These are phyloP conservation scores for Xylariaceae sp. DNA, from an alignment of 2,329 filamentous ascomycete genomes.

Conservation along the genomic window DNA sequence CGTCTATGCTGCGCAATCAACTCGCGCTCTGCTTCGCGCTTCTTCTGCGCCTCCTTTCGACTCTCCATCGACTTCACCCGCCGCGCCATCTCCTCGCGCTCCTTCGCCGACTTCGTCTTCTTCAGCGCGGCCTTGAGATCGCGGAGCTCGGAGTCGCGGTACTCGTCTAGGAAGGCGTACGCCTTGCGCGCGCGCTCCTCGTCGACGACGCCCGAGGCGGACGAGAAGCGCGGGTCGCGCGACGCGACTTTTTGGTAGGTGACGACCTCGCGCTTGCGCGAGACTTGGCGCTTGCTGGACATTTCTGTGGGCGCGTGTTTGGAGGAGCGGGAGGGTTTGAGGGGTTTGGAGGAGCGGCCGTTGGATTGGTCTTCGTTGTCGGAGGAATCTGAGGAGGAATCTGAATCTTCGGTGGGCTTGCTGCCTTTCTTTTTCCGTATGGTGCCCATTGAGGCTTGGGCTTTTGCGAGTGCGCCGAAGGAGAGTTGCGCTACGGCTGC, in stretches of 20 bases:
- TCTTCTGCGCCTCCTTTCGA: slow-evolving; percentile 62
- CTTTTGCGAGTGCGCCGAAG: slow-evolving; percentile 85
- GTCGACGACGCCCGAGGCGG: slow-evolving; percentile 49
- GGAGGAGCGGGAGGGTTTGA: slow-evolving; percentile 49
- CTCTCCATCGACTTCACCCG: slow-evolving; percentile 74
- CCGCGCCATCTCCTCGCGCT: slow-evolving; percentile 60
- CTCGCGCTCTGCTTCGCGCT: slow-evolving; percentile 63
- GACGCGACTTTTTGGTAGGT: slow-evolving; percentile 49
- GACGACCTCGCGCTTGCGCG: slow-evolving; percentile 68
- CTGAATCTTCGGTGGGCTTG: slow-evolving; percentile 24
- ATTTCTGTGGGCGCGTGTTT: slow-evolving; percentile 88
- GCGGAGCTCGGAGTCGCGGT: slow-evolving; percentile 76
- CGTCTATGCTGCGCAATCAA: slow-evolving; percentile 70
- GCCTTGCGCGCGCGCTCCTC: slow-evolving; percentile 59
- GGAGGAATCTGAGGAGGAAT: background rate
- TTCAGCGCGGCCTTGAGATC: slow-evolving; percentile 65
- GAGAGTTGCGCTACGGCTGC: slow-evolving; percentile 60
- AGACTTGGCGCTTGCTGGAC: slow-evolving; percentile 77
- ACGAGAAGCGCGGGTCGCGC: slow-evolving; percentile 87
- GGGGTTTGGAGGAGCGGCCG: slow-evolving; percentile 20
- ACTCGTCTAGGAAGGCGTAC: slow-evolving; percentile 84
- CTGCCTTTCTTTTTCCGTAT: slow-evolving; percentile 25
- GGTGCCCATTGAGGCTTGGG: slow-evolving; percentile 62
- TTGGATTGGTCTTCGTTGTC: slow-evolving; percentile 28
- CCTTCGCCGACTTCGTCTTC: slow-evolving; percentile 37